A percentile compares a stretch with the other conserved stretches of the same genome.
Evolutionary conservation across 805 yeast genomes (phyloP).

Genomic region (Wickerhamia fluorescens): DNA sequence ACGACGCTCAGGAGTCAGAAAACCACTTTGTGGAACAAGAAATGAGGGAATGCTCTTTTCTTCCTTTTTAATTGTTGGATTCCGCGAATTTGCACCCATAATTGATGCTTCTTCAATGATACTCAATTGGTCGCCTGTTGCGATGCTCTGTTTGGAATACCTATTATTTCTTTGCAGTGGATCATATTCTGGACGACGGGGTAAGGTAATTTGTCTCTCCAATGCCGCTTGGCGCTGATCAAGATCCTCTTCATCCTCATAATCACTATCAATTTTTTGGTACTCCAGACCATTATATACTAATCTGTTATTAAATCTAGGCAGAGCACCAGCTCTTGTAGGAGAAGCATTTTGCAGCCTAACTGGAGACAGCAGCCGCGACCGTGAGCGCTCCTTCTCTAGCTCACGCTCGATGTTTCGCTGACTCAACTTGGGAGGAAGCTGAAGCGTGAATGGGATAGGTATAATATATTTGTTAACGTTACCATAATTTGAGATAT

Average conservation of each 20-base stretch:
- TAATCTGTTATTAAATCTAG: constrained; percentile 11
- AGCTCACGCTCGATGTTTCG: constrained; percentile 11
- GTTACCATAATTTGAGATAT: constrained; percentile 18
- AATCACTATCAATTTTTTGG: constrained; percentile 25
- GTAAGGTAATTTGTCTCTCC: constrained; percentile 4
- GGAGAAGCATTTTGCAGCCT: constrained; percentile 9
- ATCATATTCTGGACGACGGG: constrained; percentile 14
- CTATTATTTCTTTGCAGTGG: constrained; percentile 21
- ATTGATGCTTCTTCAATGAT: constrained; percentile 34
- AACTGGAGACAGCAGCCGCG: constrained; percentile 9
- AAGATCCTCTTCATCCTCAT: constrained; percentile 13
- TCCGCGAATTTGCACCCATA: constrained; percentile 21
- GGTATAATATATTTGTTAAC: constrained; percentile 29
- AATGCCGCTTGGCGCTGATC: constrained; percentile 3
- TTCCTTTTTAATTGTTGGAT: constrained; percentile 19
- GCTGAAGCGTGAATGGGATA: constrained; percentile 33
- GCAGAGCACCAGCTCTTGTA: constrained; percentile 10
- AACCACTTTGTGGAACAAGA: no score
- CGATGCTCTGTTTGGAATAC: no score
- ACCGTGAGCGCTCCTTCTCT: constrained; percentile 5
- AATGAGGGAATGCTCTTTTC: no score
- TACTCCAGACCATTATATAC: constrained; percentile 32
- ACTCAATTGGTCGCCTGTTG: constrained; percentile 31
- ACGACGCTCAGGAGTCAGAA: no score
- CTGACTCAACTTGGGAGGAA: constrained; percentile 35